These are phyloP conservation scores for Adansonia rubrostipa DNA, from an alignment of 441 rosid genomes.

Conservation along the genomic window DNA sequence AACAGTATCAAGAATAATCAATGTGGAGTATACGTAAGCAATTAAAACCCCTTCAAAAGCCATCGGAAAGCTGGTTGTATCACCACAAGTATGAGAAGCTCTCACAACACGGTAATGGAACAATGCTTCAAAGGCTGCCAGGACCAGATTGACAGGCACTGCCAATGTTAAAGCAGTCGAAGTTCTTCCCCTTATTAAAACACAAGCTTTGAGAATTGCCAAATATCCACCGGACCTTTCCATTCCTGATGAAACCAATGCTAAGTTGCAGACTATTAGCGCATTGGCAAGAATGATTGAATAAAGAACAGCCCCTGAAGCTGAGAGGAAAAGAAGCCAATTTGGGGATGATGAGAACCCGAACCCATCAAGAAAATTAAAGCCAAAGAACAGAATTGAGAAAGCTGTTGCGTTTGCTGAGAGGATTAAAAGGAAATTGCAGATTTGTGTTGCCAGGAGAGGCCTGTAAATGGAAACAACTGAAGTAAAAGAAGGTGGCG, in stretches of 20 bases:
- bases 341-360: conserved; percentile 44
- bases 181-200: conserved; percentile 50
- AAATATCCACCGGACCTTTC: conserved; percentile 47
- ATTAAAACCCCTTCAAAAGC: conserved; percentile 48
- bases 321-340: conserved; percentile 44
- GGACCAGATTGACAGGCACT: conserved; percentile 42
- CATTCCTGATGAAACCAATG: conserved; percentile 57
- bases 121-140: conserved; percentile 63
- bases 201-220: conserved; percentile 51
- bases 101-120: conserved; percentile 50
- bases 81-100: not conserved
- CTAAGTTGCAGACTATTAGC: conserved; percentile 63
- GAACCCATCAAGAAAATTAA: conserved; percentile 47
- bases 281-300: conserved; percentile 72
- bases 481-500: conserved; percentile 40
- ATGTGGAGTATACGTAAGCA: conserved; percentile 54
- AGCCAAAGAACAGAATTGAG: conserved; percentile 55
- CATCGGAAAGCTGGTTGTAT: conserved; percentile 22
- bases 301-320: conserved; percentile 61
- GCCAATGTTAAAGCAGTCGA: conserved; percentile 57
- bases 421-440: conserved; percentile 58
- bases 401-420: conserved; percentile 79
- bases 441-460: conserved; percentile 57
- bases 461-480: conserved; percentile 48
- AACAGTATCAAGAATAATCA: conserved; percentile 55